Conservation (phyloP, 2,329 filamentous ascomycete genomes). For the Pochonia chlamydosporia region DNA sequence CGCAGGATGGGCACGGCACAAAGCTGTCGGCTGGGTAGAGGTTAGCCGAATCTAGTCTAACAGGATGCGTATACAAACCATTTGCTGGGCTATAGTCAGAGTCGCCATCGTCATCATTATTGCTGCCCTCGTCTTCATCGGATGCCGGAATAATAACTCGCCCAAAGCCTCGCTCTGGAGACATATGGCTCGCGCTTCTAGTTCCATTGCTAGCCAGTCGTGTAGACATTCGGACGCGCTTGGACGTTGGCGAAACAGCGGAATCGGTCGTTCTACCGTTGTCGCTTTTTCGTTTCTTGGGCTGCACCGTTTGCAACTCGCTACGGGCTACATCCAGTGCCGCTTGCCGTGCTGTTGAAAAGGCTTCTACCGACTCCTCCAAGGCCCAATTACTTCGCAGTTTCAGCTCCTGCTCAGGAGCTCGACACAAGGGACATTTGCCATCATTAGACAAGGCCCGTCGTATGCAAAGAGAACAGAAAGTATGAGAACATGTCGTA, state of each 20-base stretch:
- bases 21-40: slow-evolving; percentile 59
- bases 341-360: slow-evolving; percentile 56
- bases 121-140: slow-evolving; percentile 15
- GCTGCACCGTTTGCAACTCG: slow-evolving; percentile 1
- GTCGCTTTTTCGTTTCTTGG: slow-evolving; percentile 49
- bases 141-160: neutral
- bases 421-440: slow-evolving; percentile 80
- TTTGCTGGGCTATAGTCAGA: slow-evolving; percentile 25
- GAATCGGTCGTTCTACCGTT: slow-evolving; percentile 23
- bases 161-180: neutral
- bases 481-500: slow-evolving; percentile 90
- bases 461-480: slow-evolving; percentile 93
- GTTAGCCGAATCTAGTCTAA: neutral
- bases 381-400: slow-evolving; percentile 79
- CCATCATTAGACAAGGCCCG: slow-evolving; percentile 76
- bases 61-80: slow-evolving; percentile 13
- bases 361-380: slow-evolving; percentile 78
- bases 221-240: slow-evolving; percentile 47
- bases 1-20: slow-evolving; percentile 79
- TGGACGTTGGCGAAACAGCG: slow-evolving; percentile 28
- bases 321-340: slow-evolving; percentile 59
- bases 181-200: slow-evolving; percentile 20
- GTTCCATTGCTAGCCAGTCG: slow-evolving; percentile 38
- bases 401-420: slow-evolving; percentile 75
- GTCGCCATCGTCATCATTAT: slow-evolving; percentile 22